A percentile compares a stretch with the other conserved stretches of the same genome.
Conservation (phyloP, 495 filamentous ascomycete genomes). For the Lasiosphaeria miniovina region DNA sequence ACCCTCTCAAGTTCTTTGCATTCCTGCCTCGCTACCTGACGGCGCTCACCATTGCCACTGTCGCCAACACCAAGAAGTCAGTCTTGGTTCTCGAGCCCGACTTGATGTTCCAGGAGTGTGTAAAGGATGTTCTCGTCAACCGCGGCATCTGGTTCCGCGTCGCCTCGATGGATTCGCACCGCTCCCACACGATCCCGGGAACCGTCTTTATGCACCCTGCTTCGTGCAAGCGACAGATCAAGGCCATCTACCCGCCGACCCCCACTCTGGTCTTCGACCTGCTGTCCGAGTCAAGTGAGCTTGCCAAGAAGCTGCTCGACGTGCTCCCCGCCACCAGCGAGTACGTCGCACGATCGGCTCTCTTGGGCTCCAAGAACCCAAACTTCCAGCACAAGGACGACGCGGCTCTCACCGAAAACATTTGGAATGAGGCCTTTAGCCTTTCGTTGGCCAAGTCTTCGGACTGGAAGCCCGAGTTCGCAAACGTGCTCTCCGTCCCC, state of each 20-base stretch:
- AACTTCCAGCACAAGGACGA: background rate
- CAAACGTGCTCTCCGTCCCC: constrained; percentile 18
- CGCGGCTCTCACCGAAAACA: background rate
- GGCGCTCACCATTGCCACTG: constrained; percentile 15
- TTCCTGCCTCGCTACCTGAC: constrained; percentile 27
- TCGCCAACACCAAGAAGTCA: constrained; percentile 3
- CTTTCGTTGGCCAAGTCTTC: constrained; percentile 18
- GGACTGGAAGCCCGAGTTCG: background rate
- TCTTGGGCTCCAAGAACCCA: constrained; percentile 6
- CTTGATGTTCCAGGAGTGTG: constrained; percentile 24
- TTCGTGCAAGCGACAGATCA: constrained; percentile 25
- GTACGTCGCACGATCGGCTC: constrained; percentile 17
- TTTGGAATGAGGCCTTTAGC: constrained; percentile 25
- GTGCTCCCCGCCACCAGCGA: constrained; percentile 22
- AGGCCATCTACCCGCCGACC: constrained; percentile 20
- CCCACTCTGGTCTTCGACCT: constrained; percentile 34
- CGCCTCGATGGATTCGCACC: constrained; percentile 11
- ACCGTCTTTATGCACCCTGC: constrained; percentile 25
- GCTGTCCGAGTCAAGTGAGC: constrained; percentile 14
- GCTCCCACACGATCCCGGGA: constrained; percentile 1
- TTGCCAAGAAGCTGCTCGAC: constrained; percentile 26
- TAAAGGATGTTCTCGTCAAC: constrained; percentile 22
- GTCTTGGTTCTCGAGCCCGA: constrained; percentile 38
- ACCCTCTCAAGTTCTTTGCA: constrained; percentile 14
- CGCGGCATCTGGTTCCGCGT: constrained; percentile 17